Conservation (phyloP, 352 stramenopile species). For the Heterotrichella gracilis region DNA sequence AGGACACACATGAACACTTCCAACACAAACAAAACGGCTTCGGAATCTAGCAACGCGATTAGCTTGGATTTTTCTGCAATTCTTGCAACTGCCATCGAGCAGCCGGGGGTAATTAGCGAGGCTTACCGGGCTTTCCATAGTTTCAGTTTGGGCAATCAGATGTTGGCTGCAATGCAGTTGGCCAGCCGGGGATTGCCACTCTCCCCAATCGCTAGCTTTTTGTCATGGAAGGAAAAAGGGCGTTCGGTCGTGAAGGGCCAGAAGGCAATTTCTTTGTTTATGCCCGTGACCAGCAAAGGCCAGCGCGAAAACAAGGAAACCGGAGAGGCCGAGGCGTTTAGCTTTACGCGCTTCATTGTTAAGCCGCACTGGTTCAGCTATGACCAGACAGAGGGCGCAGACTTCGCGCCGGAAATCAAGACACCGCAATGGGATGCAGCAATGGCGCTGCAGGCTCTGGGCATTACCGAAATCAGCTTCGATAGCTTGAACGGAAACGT, state of each 20-base stretch:
- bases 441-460: not conserved
- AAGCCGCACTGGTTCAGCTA: not conserved
- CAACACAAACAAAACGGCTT: constrained; percentile 4
- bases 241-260: not conserved
- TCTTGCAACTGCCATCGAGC: not conserved
- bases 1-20: constrained; percentile 1
- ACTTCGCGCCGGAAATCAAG: not conserved
- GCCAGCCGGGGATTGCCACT: not conserved
- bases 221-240: constrained; percentile 1
- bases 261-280: constrained; percentile 7
- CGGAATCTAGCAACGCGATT: not conserved
- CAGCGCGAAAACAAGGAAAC: not conserved
- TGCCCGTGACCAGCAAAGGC: not conserved
- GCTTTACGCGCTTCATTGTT: constrained; percentile 1
- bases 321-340: not conserved
- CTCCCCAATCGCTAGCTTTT: not conserved
- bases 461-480: constrained; percentile 1
- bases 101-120: not conserved
- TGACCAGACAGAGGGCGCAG: not conserved
- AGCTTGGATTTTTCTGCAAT: constrained; percentile 6
- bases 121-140: not conserved
- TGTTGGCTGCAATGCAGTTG: not conserved
- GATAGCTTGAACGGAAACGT: constrained; percentile 1
- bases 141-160: constrained; percentile 3
- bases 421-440: not conserved